Evolutionary conservation across 139 green algal genomes (phyloP).

Genomic region (Tetradesmus obliquus): DNA sequence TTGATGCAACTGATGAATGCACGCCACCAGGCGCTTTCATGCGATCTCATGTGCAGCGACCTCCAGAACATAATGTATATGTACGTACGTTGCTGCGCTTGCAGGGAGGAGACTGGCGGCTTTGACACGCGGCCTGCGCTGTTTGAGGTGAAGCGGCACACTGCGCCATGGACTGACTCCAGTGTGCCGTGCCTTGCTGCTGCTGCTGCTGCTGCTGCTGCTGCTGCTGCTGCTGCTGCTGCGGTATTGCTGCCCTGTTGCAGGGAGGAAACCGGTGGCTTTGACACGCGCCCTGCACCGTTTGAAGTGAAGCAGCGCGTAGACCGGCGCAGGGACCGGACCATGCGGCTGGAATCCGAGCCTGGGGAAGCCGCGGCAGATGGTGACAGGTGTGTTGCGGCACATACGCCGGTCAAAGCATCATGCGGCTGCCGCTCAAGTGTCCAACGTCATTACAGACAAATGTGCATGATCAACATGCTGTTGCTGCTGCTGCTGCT

Average conservation of each 20-base stretch:
- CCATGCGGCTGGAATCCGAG: not conserved
- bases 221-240: not conserved
- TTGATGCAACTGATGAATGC: no score
- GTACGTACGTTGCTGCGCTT: not conserved
- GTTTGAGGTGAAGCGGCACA: not conserved
- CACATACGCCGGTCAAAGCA: no score
- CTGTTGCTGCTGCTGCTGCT: not conserved
- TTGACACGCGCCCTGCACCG: not conserved
- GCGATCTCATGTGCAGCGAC: no score
- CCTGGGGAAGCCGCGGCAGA: not conserved
- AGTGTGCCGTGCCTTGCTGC: not conserved
- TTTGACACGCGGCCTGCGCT: not conserved
- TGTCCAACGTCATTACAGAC: no score
- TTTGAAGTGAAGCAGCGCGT: constrained; percentile 28
- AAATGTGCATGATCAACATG: no score
- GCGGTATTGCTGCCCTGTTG: not conserved
- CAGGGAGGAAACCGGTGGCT: constrained; percentile 15
- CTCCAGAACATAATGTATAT: no score
- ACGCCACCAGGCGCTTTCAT: no score
- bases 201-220: not conserved
- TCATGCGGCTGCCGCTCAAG: not conserved
- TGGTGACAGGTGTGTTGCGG: constrained; percentile 12
- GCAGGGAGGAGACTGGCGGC: constrained; percentile 2
- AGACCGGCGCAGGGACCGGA: constrained; percentile 25
- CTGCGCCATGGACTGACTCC: no score